Evolutionary conservation across 352 stramenopile genomes (phyloP).

Genomic region (Salisapilia sapeloensis): DNA sequence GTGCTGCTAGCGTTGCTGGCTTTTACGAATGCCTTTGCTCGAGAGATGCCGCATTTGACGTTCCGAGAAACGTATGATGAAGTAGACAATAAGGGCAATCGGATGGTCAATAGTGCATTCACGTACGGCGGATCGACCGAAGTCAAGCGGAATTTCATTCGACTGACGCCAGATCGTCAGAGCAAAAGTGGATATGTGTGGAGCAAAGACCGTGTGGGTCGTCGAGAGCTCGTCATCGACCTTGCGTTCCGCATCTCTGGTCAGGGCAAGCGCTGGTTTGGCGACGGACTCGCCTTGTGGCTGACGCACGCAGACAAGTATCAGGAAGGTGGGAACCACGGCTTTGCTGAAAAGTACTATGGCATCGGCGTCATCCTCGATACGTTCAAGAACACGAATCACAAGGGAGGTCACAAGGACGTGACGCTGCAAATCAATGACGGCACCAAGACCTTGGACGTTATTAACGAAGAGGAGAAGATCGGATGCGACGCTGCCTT

Average conservation of each 20-base stretch:
- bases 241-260: slow-evolving; percentile 64
- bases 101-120: slow-evolving; percentile 39
- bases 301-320: slow-evolving; percentile 36
- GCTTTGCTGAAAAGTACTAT: slow-evolving; percentile 50
- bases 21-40: slow-evolving; percentile 7
- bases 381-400: slow-evolving; percentile 68
- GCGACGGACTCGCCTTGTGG: slow-evolving; percentile 59
- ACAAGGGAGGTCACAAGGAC: slow-evolving; percentile 64
- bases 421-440: slow-evolving; percentile 68
- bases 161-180: slow-evolving; percentile 60
- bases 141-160: slow-evolving; percentile 73
- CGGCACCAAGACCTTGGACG: slow-evolving; percentile 44
- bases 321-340: slow-evolving; percentile 51
- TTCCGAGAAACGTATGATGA: slow-evolving; percentile 53
- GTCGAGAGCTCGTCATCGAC: slow-evolving; percentile 33
- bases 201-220: slow-evolving; percentile 23
- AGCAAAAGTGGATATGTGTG: slow-evolving; percentile 67
- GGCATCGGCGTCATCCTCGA: slow-evolving; percentile 60
- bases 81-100: slow-evolving; percentile 26
- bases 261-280: slow-evolving; percentile 62
- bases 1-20: no score
- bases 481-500: slow-evolving; percentile 59
- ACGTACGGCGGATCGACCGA: slow-evolving; percentile 36
- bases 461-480: slow-evolving; percentile 54
- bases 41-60: slow-evolving; percentile 15